A percentile compares a stretch with the other conserved stretches of the same genome.
These are phyloP conservation scores for Austroboletus olivaceoglutinosus DNA, from an alignment of 1,284 basidiomycete genomes.

Conservation along the genomic window DNA sequence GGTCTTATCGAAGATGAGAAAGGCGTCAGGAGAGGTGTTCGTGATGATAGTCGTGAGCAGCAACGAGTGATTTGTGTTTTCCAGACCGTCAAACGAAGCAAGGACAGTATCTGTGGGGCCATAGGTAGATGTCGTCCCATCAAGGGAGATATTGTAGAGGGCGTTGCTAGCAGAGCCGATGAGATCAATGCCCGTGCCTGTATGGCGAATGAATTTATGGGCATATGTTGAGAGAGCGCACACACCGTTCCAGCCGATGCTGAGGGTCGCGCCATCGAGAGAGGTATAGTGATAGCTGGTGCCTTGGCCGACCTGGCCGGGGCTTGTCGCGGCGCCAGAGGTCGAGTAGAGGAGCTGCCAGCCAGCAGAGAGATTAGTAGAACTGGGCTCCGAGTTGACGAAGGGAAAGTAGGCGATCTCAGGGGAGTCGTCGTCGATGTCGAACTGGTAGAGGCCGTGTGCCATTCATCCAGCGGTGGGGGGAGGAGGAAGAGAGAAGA, in stretches of 20 bases:
- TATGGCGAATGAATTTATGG: background rate
- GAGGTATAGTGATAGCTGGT: slow-evolving; percentile 60
- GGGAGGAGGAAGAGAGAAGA: slow-evolving; percentile 9
- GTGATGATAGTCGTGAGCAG: slow-evolving; percentile 44
- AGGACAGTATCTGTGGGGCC: slow-evolving; percentile 37
- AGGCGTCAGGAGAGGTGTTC: slow-evolving; percentile 33
- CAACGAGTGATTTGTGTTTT: slow-evolving; percentile 45
- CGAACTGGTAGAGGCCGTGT: slow-evolving; percentile 49
- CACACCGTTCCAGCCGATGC: slow-evolving; percentile 62
- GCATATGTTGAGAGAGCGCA: slow-evolving; percentile 1
- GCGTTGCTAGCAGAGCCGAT: slow-evolving; percentile 46
- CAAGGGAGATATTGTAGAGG: slow-evolving; percentile 46
- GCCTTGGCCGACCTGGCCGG: slow-evolving; percentile 50
- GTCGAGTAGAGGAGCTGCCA: slow-evolving; percentile 62
- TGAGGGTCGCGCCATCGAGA: slow-evolving; percentile 51
- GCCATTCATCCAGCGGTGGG: slow-evolving; percentile 45
- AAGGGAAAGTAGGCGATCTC: slow-evolving; percentile 59
- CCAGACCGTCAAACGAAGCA: slow-evolving; percentile 41
- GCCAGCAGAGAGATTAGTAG: slow-evolving; percentile 50
- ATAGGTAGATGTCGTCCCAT: slow-evolving; percentile 36
- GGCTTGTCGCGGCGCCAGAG: slow-evolving; percentile 47
- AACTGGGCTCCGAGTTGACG: slow-evolving; percentile 42
- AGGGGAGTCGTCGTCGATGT: slow-evolving; percentile 67
- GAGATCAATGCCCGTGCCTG: slow-evolving; percentile 57
- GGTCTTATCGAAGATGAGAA: slow-evolving; percentile 51